Evolutionary conservation across 192 early-diverging fungal species (phyloP), one percentile per base, ranked within the genome.

Genomic region (Entomortierella beljakovae): DNA sequence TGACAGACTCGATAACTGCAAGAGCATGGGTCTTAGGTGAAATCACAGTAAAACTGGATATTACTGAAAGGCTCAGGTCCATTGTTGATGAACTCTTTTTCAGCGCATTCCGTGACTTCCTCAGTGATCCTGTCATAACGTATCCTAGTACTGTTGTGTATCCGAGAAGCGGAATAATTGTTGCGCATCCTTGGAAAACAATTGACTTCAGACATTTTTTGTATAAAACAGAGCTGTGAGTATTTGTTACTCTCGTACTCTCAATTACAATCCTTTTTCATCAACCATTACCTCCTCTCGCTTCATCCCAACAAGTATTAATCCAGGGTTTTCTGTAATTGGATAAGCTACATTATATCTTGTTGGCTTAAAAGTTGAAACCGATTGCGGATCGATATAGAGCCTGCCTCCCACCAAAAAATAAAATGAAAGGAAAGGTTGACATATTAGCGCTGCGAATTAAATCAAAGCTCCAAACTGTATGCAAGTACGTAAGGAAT

Each of bases 1-100:
- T 32, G 10, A 77, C 46, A 16, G 84, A 79, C 72, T 80, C 68
- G 31, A 88, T 80, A 1, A 64, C 63, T 22, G 81, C 57, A 2
- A 88, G 72, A 2, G 85, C 75, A 32, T 85, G 82, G 4, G 86
- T 85, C 34, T 75, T 74, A 5, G 84, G 83, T 31, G 87, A 88
- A 43, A 82, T 82, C 1, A 84, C 67, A 33, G 82, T 72, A 48
- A 77, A 77, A 7, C 55, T 57, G 33, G 86, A 88, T 28, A 60
- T 16, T 10, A 70, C 48, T 0, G 68, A 51, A 6, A 70, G 49
- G 22, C 77, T 59, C 20, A 74, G 34, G 8, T 74, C 61, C 49
- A 32, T 56, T 18, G 57, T 53, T 2, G 13, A 20, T 43, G 61
- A 57, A 6, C 13, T 34, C 51, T 58, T 64, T 55, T 53, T 62